Base-by-base conservation (phyloP, 169 alveolate genomes). In the Theileria parva region DNA sequence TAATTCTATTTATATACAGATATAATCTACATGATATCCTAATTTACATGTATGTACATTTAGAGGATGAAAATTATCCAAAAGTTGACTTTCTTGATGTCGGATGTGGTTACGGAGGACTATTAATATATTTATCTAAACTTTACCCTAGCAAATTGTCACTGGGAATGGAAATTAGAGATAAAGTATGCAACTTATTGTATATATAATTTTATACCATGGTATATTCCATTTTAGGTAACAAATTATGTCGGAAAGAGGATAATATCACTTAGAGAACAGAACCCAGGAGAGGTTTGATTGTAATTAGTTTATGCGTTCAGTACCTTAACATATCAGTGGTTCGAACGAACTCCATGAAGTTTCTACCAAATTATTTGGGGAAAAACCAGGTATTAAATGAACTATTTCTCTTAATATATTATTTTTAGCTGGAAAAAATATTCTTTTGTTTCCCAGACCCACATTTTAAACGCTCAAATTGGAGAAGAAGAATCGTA, bases 81-180 rank as follows among this genome's bases (percentile, higher is more conserved):
- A 77, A 86, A 9, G 88, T 86, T 8, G 68, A 79, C 57, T 76
- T 95, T 23, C 67, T 94, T 65, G 97, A 95, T 75, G 85, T 95
- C 27, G 97, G 97, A 25, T 95, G 97, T 61, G 97, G 97, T 19
- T 95, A 88, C 70, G 97, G 97, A 19, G 97, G 97, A 4, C 85
- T 95, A 60, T 75, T 91, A 48, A 92, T 94, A 70, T 80, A 93
- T 44, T 86, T 95, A 51, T 86, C 95, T 61, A 86, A 79, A 21
- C 74, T 70, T 34, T 95, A 73, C 76, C 91, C 94, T 44, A 69
- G 86, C 28, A 89, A 91, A 61, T 78, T 76, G 21, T 77, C 93
- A 28, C 72, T 95, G 39, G 97, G 97, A 11, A 57, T 95, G 92
- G 97, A 95, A 86, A 95, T 95, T 50, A 84, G 97, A 6, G 97